phyloP scores from a whole-genome alignment of 1,139 yeast species.

The Candida pseudoviswanathii region DNA sequence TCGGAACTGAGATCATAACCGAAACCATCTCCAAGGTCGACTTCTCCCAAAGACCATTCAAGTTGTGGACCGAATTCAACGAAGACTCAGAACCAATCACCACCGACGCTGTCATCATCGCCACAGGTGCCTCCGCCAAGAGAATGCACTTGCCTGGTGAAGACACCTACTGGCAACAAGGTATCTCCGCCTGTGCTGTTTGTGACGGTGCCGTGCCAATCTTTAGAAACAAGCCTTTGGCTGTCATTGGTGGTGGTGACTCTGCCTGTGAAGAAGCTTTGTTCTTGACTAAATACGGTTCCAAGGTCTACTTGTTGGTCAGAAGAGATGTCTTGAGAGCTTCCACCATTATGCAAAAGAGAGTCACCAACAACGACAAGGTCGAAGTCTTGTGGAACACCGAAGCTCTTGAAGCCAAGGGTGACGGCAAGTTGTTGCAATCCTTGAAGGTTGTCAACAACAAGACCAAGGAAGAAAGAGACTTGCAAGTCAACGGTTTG shows the following conservation, averaged over 20 bases:
- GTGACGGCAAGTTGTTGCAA: constrained; percentile 79
- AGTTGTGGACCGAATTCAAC: constrained; percentile 93
- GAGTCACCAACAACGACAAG: constrained; percentile 81
- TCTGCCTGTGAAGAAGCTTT: constrained; percentile 99
- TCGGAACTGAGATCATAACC: constrained; percentile 92
- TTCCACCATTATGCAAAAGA: constrained; percentile 93
- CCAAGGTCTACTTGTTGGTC: constrained; percentile 89
- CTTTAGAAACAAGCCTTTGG: constrained; percentile 95
- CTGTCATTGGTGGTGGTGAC: constrained; percentile 98
- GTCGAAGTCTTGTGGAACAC: constrained; percentile 89
- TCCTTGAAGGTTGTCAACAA: constrained; percentile 66
- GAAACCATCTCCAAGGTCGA: constrained; percentile 94
- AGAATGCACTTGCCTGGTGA: constrained; percentile 94
- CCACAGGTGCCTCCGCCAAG: constrained; percentile 98
- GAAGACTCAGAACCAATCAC: constrained; percentile 89
- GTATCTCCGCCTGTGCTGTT: constrained; percentile 98
- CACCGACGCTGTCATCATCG: constrained; percentile 87
- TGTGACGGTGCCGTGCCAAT: constrained; percentile 99
- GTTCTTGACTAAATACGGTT: constrained; percentile 94
- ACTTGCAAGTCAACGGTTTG: constrained; percentile 82
- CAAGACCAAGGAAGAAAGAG: constrained; percentile 66
- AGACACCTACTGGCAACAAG: constrained; percentile 97
- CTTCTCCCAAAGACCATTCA: constrained; percentile 83
- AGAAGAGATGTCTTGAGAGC: constrained; percentile 95
- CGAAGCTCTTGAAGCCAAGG: constrained; percentile 84